A percentile compares a stretch with the other conserved stretches of the same genome.
These are phyloP conservation scores for Blastocladiella emersonii DNA, from an alignment of 371 early-diverging fungal species.

Conservation along the genomic window DNA sequence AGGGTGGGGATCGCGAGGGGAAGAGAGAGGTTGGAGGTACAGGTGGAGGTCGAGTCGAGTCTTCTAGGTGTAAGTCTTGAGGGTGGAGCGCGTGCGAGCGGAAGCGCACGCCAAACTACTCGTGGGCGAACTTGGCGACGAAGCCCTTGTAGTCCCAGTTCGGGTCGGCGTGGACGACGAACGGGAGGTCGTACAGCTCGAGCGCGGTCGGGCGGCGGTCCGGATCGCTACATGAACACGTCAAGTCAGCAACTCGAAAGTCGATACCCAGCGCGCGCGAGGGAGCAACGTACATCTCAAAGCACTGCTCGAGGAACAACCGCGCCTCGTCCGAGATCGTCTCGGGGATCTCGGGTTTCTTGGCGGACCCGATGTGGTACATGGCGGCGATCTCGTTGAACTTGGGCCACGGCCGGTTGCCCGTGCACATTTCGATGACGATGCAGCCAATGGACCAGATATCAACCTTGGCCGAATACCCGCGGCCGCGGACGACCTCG, in stretches of 20 bases:
- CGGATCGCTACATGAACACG: constrained; percentile 33
- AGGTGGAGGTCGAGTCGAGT: too few relatives aligned
- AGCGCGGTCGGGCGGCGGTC: constrained; percentile 45
- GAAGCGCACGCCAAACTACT: too few relatives aligned
- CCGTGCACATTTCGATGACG: constrained; percentile 83
- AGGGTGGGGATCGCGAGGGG: too few relatives aligned
- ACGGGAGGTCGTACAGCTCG: constrained; percentile 22
- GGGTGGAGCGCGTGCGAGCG: too few relatives aligned
- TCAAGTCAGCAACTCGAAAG: not conserved
- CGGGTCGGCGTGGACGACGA: not conserved
- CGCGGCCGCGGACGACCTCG: constrained; percentile 69
- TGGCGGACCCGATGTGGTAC: constrained; percentile 37
- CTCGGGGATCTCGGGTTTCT: constrained; percentile 54
- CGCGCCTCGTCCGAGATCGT: constrained; percentile 42
- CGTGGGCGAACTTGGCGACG: too few relatives aligned
- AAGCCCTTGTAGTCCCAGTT: not conserved
- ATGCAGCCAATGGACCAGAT: constrained; percentile 74
- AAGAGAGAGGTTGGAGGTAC: too few relatives aligned
- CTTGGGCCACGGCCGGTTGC: constrained; percentile 68
- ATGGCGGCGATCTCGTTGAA: constrained; percentile 51
- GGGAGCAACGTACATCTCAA: constrained; percentile 32
- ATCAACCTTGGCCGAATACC: constrained; percentile 61
- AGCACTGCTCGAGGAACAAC: constrained; percentile 49
- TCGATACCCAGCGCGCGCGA: too few relatives aligned
- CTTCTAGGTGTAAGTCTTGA: too few relatives aligned